Base-by-base conservation (phyloP, 176 grass and related monocot genomes). In the Olyra latifolia region DNA sequence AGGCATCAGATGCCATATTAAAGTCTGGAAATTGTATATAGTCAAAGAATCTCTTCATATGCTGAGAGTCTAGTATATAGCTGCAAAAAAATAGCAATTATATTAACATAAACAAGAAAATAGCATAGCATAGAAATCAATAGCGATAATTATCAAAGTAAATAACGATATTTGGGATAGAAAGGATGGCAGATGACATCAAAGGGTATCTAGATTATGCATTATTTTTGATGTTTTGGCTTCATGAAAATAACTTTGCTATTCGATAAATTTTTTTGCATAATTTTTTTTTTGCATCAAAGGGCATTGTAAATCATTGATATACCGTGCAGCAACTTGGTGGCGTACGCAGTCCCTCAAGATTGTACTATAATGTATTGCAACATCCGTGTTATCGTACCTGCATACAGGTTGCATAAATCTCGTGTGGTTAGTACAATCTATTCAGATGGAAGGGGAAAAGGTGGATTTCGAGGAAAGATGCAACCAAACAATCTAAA, bases 301-400 rank as follows among this genome's bases (percentile, higher is more conserved):
- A 82, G 11, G 71, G n/a, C 4, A 11, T n/a, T 59, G 23, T 29
- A 43, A 32, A 57, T 63, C 61, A 71, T 41, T 8, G 32, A 6
- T 49, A 48, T 90, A 88, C 88, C 91, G 80, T 83, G 91, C 88
- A 54, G 83, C 88, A 57, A 87, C 63, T 79, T 93, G 91, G 61
- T 93, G 88, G 4, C 91, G 88, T 76, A 88, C 83, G 45, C 88
- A 88, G 10, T 93, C 91, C 76, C 88, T 85, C 13, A 93, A 30
- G 24, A 93, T 71, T 53, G 79, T 39, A 80, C 82, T 89, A 74
- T 88, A 93, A 71, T 93, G 91, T 80, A 93, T 62, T 47, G 88
- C 82, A 28, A 93, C 62, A 5, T 93, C 82, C 75, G 79, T 69
- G 52, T 93, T 87, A n/a, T 88, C 85, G 3, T 86, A 90, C 70